Evolutionary conservation across 495 filamentous ascomycete genomes (phyloP), one percentile per base, ranked within the genome.

Genomic region (Neurospora sp.): DNA sequence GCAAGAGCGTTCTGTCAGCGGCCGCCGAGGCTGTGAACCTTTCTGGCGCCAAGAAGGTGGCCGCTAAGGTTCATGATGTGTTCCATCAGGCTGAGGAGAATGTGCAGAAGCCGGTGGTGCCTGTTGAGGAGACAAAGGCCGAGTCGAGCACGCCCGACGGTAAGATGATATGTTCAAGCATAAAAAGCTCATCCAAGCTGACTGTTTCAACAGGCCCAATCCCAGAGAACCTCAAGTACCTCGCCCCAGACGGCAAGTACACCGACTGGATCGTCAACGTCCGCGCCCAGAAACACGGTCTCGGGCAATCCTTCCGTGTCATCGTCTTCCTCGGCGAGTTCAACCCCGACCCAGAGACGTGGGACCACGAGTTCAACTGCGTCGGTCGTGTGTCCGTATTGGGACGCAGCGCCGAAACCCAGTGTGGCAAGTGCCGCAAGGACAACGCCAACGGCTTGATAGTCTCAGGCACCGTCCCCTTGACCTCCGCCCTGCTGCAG

Each of bases 201-300:
- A 14, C 11, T 12, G 8, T 10, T 20, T 54, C 69, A 69, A 66
- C 37, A 71, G 72, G 46, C 70, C 74, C 75, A 1, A 79, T 79
- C 70, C 77, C 79, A 12, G 27, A 70, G 3, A 46, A 66, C 37
- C 76, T 81, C 10, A 27, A 62, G 5, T 75, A 81, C 70, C 78
- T 80, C n/a, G 76, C 78, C 14, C 79, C 79, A 2, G 69, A 78
- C 72, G 78, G 76, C 76, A 78, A 77, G 44, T 86, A 83, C 75
- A 83, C 79, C 40, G 83, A 86, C 72, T 86, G 81, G 76, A 76
- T 86, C 37, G 75, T 80, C 74, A 84, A 84, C 75, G 71, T 86
- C 41, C 79, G 81, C 71, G 79, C 79, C 12, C 72, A 79, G 48
- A 86, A 85, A 72, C 83, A 85, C 75, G 76, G 78, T 9, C 79